Evolutionary conservation across 2,329 filamentous ascomycete species (phyloP).

Genomic region (Gliomastix tumulicola): DNA sequence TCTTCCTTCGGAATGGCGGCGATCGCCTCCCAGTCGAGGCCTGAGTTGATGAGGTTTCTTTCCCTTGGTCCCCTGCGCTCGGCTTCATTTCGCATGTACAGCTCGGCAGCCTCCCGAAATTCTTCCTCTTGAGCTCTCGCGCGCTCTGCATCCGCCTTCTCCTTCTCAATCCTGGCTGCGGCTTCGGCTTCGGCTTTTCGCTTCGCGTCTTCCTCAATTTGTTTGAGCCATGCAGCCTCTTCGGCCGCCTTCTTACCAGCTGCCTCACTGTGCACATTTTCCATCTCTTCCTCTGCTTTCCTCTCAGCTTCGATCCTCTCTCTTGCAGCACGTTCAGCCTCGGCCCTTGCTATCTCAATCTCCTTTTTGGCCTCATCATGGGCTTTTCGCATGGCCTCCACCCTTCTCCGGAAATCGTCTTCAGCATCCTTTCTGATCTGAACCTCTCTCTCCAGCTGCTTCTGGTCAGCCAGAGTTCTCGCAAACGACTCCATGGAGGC

Average conservation of each 20-base stretch:
- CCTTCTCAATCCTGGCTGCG: conserved; percentile 41
- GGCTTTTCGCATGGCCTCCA: conserved; percentile 31
- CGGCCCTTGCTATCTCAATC: conserved; percentile 36
- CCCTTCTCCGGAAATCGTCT: conserved; percentile 28
- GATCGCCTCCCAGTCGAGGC: conserved; percentile 52
- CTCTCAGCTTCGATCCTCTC: conserved; percentile 36
- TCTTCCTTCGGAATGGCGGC: conserved; percentile 52
- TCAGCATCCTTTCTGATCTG: conserved; percentile 40
- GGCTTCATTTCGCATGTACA: too few species aligned
- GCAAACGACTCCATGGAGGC: conserved; percentile 38
- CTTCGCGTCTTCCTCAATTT: conserved; percentile 38
- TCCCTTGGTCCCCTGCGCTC: too few species aligned
- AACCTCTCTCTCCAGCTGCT: conserved; percentile 33
- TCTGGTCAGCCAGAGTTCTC: conserved; percentile 35
- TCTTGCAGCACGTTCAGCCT: conserved; percentile 35
- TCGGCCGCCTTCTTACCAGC: conserved; percentile 37
- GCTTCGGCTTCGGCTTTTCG: conserved; percentile 35
- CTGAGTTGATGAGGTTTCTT: conserved; percentile 50
- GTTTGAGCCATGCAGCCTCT: conserved; percentile 44
- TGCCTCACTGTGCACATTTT: conserved; percentile 24
- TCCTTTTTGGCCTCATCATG: conserved; percentile 39
- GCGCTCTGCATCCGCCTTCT: conserved; percentile 48
- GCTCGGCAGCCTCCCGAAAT: too few species aligned
- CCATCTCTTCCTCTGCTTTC: conserved; percentile 38
- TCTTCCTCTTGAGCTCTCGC: too few species aligned